Evolutionary conservation across 306 rosid genomes (phyloP).

Genomic region (Prunus kanzakura): DNA sequence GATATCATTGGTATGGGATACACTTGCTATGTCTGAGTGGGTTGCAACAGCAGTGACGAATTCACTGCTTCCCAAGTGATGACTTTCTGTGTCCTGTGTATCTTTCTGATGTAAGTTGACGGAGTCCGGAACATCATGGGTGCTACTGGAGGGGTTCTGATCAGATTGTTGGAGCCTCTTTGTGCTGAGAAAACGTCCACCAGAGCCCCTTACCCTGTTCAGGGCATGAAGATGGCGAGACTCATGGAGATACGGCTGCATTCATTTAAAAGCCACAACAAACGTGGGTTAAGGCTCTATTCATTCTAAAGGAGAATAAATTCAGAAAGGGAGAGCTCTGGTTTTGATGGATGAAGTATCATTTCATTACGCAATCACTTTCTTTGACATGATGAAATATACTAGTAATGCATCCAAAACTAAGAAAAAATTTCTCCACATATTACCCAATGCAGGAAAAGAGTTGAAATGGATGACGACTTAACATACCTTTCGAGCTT

Average conservation of each 20-base stretch:
- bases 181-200: conserved; percentile 83
- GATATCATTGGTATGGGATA: conserved; percentile 29
- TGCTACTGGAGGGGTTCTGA: conserved; percentile 6
- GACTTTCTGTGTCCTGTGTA: conserved; percentile 24
- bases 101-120: conserved; percentile 28
- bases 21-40: conserved; percentile 46
- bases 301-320: background rate
- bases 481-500: conserved; percentile 60
- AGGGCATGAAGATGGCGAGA: conserved; percentile 86
- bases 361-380: background rate
- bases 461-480: background rate
- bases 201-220: conserved; percentile 82
- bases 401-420: background rate
- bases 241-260: conserved; percentile 95
- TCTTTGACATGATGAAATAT: background rate
- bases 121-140: conserved; percentile 15
- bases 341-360: background rate
- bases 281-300: conserved; percentile 5
- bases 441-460: background rate
- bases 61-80: conserved; percentile 32
- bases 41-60: conserved; percentile 34
- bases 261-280: conserved; percentile 11
- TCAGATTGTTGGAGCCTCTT: conserved; percentile 46
- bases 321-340: background rate
- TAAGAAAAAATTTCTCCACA: background rate